These are phyloP conservation scores for Trichosporon sp. DNA, from an alignment of 1,284 basidiomycete species.

Conservation along the genomic window DNA sequence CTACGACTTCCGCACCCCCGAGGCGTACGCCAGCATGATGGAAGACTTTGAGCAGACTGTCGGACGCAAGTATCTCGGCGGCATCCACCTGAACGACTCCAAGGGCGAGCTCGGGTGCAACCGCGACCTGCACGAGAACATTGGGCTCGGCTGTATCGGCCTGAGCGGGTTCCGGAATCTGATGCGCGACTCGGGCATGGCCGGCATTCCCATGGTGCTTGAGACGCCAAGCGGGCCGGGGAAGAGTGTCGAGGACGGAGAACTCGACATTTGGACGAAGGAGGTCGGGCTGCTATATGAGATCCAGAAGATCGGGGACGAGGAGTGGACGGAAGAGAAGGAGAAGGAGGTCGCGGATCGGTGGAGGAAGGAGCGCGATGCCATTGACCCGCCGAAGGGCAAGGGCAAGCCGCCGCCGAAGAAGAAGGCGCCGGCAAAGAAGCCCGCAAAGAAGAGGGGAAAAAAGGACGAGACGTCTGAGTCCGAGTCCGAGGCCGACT, in stretches of 20 bases:
- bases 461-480: conserved; percentile 6
- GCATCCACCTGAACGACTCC: conserved; percentile 84
- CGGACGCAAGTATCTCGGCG: conserved; percentile 71
- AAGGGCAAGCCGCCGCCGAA: conserved; percentile 19
- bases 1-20: conserved; percentile 71
- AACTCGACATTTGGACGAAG: conserved; percentile 67
- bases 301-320: conserved; percentile 50
- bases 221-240: conserved; percentile 65
- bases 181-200: conserved; percentile 69
- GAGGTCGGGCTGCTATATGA: conserved; percentile 64
- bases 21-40: conserved; percentile 57
- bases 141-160: conserved; percentile 75
- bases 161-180: conserved; percentile 68
- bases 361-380: conserved; percentile 48
- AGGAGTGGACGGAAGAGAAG: conserved; percentile 45
- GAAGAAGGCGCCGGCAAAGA: conserved; percentile 36
- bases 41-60: conserved; percentile 67
- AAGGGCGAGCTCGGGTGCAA: conserved; percentile 67
- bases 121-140: conserved; percentile 80
- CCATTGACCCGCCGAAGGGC: conserved; percentile 47
- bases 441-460: conserved; percentile 32
- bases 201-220: conserved; percentile 74
- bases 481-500: conserved; percentile 26
- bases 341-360: conserved; percentile 43
- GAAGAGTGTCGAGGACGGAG: conserved; percentile 41